These are phyloP conservation scores for Salix brachista DNA, from an alignment of 345 rosid genomes.

Conservation along the genomic window DNA sequence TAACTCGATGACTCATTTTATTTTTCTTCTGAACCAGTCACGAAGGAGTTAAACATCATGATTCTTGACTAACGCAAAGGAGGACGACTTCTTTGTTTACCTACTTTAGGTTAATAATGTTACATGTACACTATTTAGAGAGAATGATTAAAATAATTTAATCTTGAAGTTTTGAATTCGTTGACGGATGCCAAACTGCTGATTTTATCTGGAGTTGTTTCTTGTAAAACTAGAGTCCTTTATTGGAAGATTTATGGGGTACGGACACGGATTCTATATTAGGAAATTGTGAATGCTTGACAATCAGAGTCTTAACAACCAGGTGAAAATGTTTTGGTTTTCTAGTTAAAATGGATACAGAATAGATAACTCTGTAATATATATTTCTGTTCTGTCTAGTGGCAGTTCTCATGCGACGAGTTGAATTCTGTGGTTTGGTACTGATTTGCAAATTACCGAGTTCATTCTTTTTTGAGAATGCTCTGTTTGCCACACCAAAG, in stretches of 20 bases:
- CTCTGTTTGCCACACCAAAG: not conserved
- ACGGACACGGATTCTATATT: not conserved
- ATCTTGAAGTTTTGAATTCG: not conserved
- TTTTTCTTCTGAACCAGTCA: no score
- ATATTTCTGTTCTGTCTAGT: not conserved
- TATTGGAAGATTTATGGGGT: not conserved
- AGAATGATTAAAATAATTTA: not conserved
- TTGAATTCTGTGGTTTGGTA: not conserved
- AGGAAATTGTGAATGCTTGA: no score
- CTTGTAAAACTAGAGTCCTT: not conserved
- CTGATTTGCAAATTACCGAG: not conserved
- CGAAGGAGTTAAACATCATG: no score
- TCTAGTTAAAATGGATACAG: not conserved
- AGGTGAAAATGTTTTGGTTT: not conserved
- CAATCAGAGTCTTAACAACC: no score
- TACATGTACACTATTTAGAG: no score
- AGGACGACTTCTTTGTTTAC: not conserved
- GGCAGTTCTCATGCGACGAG: not conserved
- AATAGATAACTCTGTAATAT: not conserved
- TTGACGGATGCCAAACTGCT: not conserved
- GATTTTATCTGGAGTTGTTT: not conserved
- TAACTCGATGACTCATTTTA: no score
- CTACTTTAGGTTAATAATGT: no score
- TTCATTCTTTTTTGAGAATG: not conserved
- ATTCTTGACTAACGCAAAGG: no score